Evolutionary conservation across 202 grass and related monocot genomes (phyloP).

Genomic region (Digitaria exilis): DNA sequence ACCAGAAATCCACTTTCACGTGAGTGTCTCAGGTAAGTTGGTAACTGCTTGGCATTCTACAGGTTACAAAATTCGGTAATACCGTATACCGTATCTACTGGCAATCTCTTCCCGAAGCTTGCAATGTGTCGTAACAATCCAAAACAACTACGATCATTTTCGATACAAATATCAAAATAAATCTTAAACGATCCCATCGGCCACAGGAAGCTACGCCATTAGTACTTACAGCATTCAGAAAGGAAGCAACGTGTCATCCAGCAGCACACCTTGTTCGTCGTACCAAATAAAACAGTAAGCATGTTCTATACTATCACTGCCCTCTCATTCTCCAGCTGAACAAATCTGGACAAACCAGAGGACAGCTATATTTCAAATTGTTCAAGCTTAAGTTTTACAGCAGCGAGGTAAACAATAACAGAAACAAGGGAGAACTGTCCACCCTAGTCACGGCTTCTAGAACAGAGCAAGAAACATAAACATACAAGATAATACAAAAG

Average conservation of each 20-base stretch:
- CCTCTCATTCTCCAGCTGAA: constrained; percentile 4
- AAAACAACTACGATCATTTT: neutral
- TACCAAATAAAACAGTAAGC: neutral
- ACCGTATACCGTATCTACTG: neutral
- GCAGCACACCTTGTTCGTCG: neutral
- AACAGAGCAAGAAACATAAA: constrained; percentile 23
- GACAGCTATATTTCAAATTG: constrained; percentile 38
- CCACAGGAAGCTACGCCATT: neutral
- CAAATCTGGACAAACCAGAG: constrained; percentile 19
- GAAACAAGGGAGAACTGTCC: neutral
- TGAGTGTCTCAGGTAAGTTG: neutral
- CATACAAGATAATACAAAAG: constrained; percentile 24
- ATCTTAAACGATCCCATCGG: constrained; percentile 1
- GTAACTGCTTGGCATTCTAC: neutral
- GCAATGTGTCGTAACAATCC: neutral
- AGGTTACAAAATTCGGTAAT: neutral
- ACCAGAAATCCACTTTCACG: neutral
- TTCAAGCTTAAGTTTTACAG: constrained; percentile 30
- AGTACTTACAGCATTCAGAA: constrained; percentile 2
- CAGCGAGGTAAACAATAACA: constrained; percentile 3
- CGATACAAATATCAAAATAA: neutral
- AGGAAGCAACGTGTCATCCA: neutral
- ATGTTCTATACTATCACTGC: no score
- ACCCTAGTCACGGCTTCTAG: constrained; percentile 1
- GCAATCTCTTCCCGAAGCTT: neutral